A percentile compares a stretch with the other conserved stretches of the same genome.
phyloP scores from a whole-genome alignment of 225 moss, liverwort and hornwort species.

The Sphagnum tenellum region DNA sequence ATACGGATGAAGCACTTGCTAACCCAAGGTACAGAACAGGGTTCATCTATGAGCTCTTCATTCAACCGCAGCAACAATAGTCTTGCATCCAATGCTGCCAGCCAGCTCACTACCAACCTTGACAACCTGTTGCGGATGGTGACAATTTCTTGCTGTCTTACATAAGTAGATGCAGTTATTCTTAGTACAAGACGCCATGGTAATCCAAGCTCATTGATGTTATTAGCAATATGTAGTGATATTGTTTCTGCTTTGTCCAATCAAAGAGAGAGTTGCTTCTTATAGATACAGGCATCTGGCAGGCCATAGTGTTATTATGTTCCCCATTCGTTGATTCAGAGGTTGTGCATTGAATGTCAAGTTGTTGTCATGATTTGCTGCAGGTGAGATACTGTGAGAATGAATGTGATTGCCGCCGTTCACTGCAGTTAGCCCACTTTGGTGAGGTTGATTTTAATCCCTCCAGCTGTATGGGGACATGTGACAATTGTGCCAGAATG shows the following conservation, averaged over 20 bases:
- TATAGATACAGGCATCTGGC: too few relatives aligned
- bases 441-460: constrained; percentile 79
- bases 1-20: constrained; percentile 97
- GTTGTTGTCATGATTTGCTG: not conserved
- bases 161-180: too few relatives aligned
- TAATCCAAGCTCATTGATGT: too few relatives aligned
- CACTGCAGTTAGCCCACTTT: constrained; percentile 90
- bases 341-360: too few relatives aligned
- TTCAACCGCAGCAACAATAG: constrained; percentile 34
- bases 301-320: too few relatives aligned
- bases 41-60: constrained; percentile 37
- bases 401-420: constrained; percentile 89
- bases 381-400: constrained; percentile 96
- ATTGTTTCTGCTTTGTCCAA: too few relatives aligned
- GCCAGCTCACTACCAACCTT: constrained; percentile 71
- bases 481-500: constrained; percentile 87
- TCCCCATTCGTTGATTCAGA: too few relatives aligned
- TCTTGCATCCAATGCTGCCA: constrained; percentile 35
- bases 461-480: constrained; percentile 75
- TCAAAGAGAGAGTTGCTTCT: too few relatives aligned
- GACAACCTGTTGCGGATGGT: constrained; percentile 95
- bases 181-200: too few relatives aligned
- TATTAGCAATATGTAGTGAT: too few relatives aligned
- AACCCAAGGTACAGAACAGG: constrained; percentile 85
- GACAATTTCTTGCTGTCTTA: not conserved